A percentile compares a stretch with the other conserved stretches of the same genome.
Evolutionary conservation across 1,284 basidiomycete genomes (phyloP).

Genomic region (Heliocybe sulcata): DNA sequence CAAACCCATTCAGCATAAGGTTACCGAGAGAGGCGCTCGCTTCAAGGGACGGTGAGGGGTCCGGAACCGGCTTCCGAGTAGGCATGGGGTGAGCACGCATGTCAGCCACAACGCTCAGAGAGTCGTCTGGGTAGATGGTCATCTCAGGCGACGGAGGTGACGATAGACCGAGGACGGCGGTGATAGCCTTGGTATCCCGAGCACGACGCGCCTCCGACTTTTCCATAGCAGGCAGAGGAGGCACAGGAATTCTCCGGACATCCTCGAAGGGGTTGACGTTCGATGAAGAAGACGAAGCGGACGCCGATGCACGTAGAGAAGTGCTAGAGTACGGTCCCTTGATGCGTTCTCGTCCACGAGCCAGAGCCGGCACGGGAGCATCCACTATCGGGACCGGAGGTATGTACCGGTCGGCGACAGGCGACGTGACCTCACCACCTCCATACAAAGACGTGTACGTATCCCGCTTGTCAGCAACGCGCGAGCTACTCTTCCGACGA

Average conservation of each 20-base stretch:
- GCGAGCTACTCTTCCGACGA: slow-evolving; percentile 16
- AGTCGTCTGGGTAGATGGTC: slow-evolving; percentile 66
- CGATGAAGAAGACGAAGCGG: slow-evolving; percentile 6
- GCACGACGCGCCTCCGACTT: slow-evolving; percentile 38
- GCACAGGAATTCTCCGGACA: slow-evolving; percentile 14
- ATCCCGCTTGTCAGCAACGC: slow-evolving; percentile 9
- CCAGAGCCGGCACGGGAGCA: background rate
- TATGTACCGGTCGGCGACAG: background rate
- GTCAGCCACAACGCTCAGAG: slow-evolving; percentile 49
- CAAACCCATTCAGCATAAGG: slow-evolving; percentile 52
- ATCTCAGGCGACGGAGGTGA: slow-evolving; percentile 38
- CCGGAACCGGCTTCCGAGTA: background rate
- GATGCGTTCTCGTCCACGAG: slow-evolving; percentile 49
- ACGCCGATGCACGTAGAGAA: slow-evolving; percentile 42
- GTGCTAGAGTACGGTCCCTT: slow-evolving; percentile 58
- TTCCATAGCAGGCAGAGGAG: slow-evolving; percentile 24
- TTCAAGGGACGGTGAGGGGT: slow-evolving; percentile 20
- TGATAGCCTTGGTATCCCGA: slow-evolving; percentile 43
- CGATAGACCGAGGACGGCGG: slow-evolving; percentile 43
- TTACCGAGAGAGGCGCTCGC: slow-evolving; percentile 44
- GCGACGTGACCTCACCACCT: slow-evolving; percentile 45
- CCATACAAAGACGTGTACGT: slow-evolving; percentile 30
- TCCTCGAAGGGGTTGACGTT: slow-evolving; percentile 23
- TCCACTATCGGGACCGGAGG: slow-evolving; percentile 4
- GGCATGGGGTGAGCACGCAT: slow-evolving; percentile 12